Evolutionary conservation across 306 rosid species (phyloP).

Genomic region (Oemleria cerasiformis): DNA sequence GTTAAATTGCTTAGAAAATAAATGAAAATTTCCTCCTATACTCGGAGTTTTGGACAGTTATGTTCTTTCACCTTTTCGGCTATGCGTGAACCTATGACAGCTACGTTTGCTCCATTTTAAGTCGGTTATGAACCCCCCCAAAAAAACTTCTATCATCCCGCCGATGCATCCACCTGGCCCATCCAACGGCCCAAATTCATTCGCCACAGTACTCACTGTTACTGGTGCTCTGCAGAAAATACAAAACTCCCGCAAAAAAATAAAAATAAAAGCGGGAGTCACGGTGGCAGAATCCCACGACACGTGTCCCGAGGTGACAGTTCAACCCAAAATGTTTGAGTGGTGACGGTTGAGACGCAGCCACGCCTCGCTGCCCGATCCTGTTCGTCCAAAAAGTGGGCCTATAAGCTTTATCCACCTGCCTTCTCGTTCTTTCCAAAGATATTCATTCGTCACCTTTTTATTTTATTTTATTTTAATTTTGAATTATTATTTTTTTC

Average conservation of each 20-base stretch:
- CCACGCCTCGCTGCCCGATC: conserved; percentile 35
- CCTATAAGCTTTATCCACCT: conserved; percentile 56
- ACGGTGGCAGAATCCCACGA: neutral
- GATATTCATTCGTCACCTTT: conserved; percentile 28
- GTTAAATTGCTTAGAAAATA: too few relatives aligned
- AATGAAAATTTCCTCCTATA: neutral
- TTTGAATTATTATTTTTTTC: neutral
- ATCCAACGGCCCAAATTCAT: neutral
- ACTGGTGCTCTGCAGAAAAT: neutral
- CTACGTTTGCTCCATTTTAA: neutral
- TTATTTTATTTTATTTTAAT: neutral
- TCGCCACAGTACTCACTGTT: neutral
- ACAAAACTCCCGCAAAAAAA: neutral
- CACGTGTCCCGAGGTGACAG: conserved; percentile 39
- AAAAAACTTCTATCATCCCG: neutral
- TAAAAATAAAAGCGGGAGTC: neutral
- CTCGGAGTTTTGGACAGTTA: neutral
- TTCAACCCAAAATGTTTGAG: conserved; percentile 29
- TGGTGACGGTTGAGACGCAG: conserved; percentile 17
- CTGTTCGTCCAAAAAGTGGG: conserved; percentile 28
- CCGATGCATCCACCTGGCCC: neutral
- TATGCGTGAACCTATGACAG: neutral
- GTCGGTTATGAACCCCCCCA: neutral
- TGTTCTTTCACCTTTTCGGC: neutral
- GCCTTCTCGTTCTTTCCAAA: conserved; percentile 55